Conservation (phyloP, 495 filamentous ascomycete species). For the Aspergillus leporis region DNA sequence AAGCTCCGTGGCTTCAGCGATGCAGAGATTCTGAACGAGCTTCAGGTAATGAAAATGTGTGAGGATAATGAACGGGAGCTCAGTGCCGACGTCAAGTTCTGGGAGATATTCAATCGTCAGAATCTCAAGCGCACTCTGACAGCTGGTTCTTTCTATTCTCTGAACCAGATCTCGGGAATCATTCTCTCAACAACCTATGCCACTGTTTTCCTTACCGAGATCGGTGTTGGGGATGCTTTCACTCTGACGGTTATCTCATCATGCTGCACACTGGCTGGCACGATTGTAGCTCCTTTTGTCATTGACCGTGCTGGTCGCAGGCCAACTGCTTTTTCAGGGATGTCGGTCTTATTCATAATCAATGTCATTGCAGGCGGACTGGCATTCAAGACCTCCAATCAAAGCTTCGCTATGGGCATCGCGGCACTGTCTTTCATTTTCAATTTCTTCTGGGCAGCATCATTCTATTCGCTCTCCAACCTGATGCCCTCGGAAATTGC, state of each 20-base stretch:
- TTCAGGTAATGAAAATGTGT: conserved; percentile 31
- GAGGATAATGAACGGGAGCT: conserved; percentile 30
- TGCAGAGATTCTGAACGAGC: conserved; percentile 30
- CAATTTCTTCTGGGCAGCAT: conserved; percentile 43
- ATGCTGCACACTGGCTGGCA: conserved; percentile 40
- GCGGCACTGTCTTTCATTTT: conserved; percentile 34
- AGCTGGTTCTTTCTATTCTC: conserved; percentile 38
- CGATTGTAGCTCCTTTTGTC: conserved; percentile 37
- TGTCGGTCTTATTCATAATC: conserved; percentile 31
- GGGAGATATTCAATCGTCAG: conserved; percentile 37
- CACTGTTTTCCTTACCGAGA: conserved; percentile 36
- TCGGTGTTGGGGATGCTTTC: conserved; percentile 27
- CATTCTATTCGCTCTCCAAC: conserved; percentile 34
- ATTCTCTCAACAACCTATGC: conserved; percentile 43
- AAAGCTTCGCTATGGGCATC: conserved; percentile 22
- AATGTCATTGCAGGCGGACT: conserved; percentile 30
- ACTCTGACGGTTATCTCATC: conserved; percentile 34
- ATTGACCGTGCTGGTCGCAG: conserved; percentile 37
- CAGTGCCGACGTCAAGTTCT: conserved; percentile 31
- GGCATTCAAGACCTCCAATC: conserved; percentile 23
- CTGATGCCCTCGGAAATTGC: conserved; percentile 45
- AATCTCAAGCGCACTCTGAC: conserved; percentile 37
- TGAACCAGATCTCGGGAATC: conserved; percentile 42
- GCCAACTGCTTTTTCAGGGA: conserved; percentile 37
- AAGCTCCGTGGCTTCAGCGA: conserved; percentile 39